These are phyloP conservation scores for Amanita inopinata DNA, from an alignment of 768 basidiomycete species.

Conservation along the genomic window DNA sequence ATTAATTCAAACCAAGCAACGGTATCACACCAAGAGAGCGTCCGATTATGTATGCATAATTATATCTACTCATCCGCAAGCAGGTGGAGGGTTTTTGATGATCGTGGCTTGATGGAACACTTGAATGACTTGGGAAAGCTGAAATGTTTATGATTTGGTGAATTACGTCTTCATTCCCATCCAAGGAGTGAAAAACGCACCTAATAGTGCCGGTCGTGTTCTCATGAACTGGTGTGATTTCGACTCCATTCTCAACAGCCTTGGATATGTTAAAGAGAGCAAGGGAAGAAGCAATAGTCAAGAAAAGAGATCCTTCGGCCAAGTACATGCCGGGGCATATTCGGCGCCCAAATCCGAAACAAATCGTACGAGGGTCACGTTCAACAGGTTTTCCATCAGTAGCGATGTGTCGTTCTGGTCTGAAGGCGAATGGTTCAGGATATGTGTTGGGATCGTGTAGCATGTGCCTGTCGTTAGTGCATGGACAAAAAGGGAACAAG, in stretches of 20 bases:
- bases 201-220: slow-evolving; percentile 36
- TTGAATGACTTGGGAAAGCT: slow-evolving; percentile 25
- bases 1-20: no score
- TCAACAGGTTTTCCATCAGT: slow-evolving; percentile 12
- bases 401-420: slow-evolving; percentile 36
- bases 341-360: slow-evolving; percentile 40
- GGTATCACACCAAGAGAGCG: no score
- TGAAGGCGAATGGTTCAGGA: slow-evolving; percentile 38
- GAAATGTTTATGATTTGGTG: slow-evolving; percentile 15
- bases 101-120: slow-evolving; percentile 25
- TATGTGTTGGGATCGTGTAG: slow-evolving; percentile 39
- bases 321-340: slow-evolving; percentile 40
- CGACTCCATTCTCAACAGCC: slow-evolving; percentile 32
- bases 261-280: slow-evolving; percentile 40
- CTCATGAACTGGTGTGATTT: slow-evolving; percentile 33
- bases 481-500: neutral
- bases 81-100: slow-evolving; percentile 19
- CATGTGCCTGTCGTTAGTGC: slow-evolving; percentile 33
- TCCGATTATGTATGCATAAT: no score
- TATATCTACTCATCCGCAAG: slow-evolving; percentile 17
- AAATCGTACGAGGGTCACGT: slow-evolving; percentile 29
- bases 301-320: slow-evolving; percentile 41
- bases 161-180: neutral
- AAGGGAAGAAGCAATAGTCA: slow-evolving; percentile 32
- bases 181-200: slow-evolving; percentile 19